Percentiles rank a stretch among this genome's conserved stretches.
These are phyloP conservation scores for Rhododendron simsii DNA, from an alignment of 148 eudicot genomes.

Conservation along the genomic window DNA sequence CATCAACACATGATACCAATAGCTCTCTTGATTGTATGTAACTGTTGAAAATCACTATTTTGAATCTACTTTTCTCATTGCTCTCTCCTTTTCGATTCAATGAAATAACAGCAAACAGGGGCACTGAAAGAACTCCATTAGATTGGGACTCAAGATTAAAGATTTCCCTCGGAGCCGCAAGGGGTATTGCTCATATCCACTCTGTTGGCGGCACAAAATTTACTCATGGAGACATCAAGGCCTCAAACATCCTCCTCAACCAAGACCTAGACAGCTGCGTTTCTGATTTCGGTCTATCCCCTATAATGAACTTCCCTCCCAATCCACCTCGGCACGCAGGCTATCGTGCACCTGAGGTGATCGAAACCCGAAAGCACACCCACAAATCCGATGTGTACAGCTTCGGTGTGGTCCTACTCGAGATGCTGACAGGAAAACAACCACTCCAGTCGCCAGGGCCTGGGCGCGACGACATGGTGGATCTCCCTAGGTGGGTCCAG, in stretches of 20 bases:
- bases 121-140: slow-evolving; percentile 32
- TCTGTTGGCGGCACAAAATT: slow-evolving; percentile 36
- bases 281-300: slow-evolving; percentile 45
- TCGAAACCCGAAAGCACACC: slow-evolving; percentile 42
- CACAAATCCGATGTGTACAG: slow-evolving; percentile 56
- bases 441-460: slow-evolving; percentile 41
- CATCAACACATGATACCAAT: not conserved
- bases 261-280: slow-evolving; percentile 34
- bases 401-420: slow-evolving; percentile 48
- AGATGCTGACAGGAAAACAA: slow-evolving; percentile 51
- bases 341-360: slow-evolving; percentile 51
- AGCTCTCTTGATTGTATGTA: not conserved
- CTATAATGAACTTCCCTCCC: slow-evolving; percentile 42
- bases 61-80: not conserved
- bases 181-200: slow-evolving; percentile 43
- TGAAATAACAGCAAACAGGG: slow-evolving; percentile 34
- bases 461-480: slow-evolving; percentile 33
- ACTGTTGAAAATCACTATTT: not conserved
- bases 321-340: slow-evolving; percentile 34
- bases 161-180: slow-evolving; percentile 47
- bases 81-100: not conserved
- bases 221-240: slow-evolving; percentile 43
- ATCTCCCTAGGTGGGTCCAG: slow-evolving; percentile 57
- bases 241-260: slow-evolving; percentile 53
- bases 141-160: slow-evolving; percentile 41